These are phyloP conservation scores for Oldenlandia corymbosa DNA, from an alignment of 257 asterid species.

Conservation along the genomic window DNA sequence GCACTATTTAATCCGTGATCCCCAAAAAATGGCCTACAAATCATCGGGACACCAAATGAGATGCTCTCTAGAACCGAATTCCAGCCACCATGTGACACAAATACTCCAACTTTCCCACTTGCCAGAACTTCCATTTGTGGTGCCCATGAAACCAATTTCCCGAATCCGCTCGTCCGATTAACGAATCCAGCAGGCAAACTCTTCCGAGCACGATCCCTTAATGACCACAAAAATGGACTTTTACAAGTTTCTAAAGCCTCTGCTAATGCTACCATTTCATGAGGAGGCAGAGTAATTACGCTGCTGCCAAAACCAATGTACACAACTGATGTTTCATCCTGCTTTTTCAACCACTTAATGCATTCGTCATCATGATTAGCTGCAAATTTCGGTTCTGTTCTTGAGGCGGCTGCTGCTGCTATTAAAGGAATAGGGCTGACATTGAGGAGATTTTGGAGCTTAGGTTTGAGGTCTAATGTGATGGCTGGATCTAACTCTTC, in stretches of 20 bases:
- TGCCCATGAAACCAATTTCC: slow-evolving; percentile 43
- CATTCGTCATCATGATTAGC: background rate
- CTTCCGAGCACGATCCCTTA: slow-evolving; percentile 11
- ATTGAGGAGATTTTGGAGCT: slow-evolving; percentile 7
- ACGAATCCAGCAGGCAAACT: slow-evolving; percentile 47
- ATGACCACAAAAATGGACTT: slow-evolving; percentile 10
- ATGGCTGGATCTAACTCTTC: slow-evolving; percentile 12
- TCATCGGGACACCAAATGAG: slow-evolving; percentile 47
- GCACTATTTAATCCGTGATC: slow-evolving; percentile 51
- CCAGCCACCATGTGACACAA: slow-evolving; percentile 76
- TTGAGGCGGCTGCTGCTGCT: slow-evolving; percentile 1
- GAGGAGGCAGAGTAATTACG: background rate
- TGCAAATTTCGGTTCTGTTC: too few species aligned
- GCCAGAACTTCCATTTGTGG: slow-evolving; percentile 49
- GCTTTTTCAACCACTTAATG: slow-evolving; percentile 11
- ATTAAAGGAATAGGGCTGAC: slow-evolving; percentile 6
- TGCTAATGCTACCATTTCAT: slow-evolving; percentile 3
- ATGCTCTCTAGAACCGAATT: slow-evolving; percentile 59
- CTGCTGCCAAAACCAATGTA: slow-evolving; percentile 14
- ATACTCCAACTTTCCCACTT: slow-evolving; percentile 39
- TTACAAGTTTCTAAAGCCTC: slow-evolving; percentile 6
- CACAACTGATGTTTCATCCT: background rate
- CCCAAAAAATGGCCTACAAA: slow-evolving; percentile 72
- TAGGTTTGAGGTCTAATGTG: slow-evolving; percentile 3
- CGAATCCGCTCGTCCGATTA: slow-evolving; percentile 28